Evolutionary conservation across 1,284 basidiomycete genomes (phyloP).

Genomic region (Ceratobasidium sp.): DNA sequence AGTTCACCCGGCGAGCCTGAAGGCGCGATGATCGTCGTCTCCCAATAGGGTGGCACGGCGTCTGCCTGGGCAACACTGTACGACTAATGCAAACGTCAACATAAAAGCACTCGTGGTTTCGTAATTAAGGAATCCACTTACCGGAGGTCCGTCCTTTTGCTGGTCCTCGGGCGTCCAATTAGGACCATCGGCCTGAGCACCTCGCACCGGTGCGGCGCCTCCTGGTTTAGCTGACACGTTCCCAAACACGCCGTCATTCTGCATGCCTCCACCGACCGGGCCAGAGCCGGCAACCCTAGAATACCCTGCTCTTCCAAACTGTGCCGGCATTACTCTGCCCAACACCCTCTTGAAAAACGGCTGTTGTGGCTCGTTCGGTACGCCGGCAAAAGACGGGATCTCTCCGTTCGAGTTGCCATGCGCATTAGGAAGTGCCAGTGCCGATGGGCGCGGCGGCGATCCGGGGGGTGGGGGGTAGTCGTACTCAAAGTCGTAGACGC

Average conservation of each 20-base stretch:
- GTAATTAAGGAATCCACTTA: conserved; percentile 54
- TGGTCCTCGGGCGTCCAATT: conserved; percentile 77
- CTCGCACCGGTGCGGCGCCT: conserved; percentile 50
- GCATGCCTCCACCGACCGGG: conserved; percentile 74
- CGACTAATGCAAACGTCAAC: conserved; percentile 58
- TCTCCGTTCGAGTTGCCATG: conserved; percentile 83
- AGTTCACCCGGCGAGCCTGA: conserved; percentile 63
- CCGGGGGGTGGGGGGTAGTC: conserved; percentile 84
- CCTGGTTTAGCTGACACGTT: conserved; percentile 92
- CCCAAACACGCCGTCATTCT: conserved; percentile 95
- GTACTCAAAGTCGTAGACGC: conserved; percentile 81
- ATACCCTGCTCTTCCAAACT: conserved; percentile 62
- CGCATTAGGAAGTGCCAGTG: conserved; percentile 66
- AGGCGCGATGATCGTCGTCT: conserved; percentile 85
- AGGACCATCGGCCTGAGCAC: conserved; percentile 66
- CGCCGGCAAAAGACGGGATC: conserved; percentile 63
- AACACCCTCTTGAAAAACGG: conserved; percentile 64
- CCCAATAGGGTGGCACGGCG: conserved; percentile 95
- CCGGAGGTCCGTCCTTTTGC: conserved; percentile 85
- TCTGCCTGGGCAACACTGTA: conserved; percentile 91
- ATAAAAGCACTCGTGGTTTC: conserved; percentile 3
- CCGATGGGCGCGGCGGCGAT: conserved; percentile 73
- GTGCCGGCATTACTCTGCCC: conserved; percentile 75
- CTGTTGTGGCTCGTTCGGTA: conserved; percentile 54
- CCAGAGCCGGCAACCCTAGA: conserved; percentile 46